Evolutionary conservation across 176 grass and related monocot genomes (phyloP), one percentile per base, ranked within the genome.

Genomic region (Hordeum marinum): DNA sequence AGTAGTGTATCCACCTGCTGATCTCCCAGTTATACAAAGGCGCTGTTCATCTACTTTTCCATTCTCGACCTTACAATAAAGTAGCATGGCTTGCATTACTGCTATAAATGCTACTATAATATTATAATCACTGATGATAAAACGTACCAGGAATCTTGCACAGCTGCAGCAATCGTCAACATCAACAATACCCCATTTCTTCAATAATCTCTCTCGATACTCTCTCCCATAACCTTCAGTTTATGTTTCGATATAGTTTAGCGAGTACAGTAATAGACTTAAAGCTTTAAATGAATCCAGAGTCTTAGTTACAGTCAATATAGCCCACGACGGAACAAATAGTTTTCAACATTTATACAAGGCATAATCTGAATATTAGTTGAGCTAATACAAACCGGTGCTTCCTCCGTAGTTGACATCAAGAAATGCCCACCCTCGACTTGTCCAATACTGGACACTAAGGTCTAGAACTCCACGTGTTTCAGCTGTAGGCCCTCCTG

Each of bases 381-480:
- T 6, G 7, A 50, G 63, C 71, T 85, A 75, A 31, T 11, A 87
- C 89, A 78, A 83, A 98, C 93, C 93, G 24, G 91, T 95, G 89
- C 95, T 98, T 85, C 96, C 96, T 46, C 93, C 93, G 63, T 98
- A 95, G 79, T 95, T 98, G 87, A 98, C 96, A 94, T 98, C 96
- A 24, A 95, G 87, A 89, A 88, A 94, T 70, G 91, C 93, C 93
- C 96, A 98, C 17, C 96, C 96, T 90, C 93, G 88, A 88, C 90
- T 95, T 89, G 93, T 98, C 96, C 96, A 98, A 60, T 94, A 98
- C 29, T 95, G 96, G 45, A 95, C 89, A 86, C 89, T 94, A 66
- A 95, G 89, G 77, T 95, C 88, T 41, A 98, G 80, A 43, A 88
- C 23, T 80, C 68, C 91, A 83, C 75, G 87, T 72, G 93, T 85